These are phyloP conservation scores for Platanthera zijinensis DNA, from an alignment of 106 monocot species.

Conservation along the genomic window DNA sequence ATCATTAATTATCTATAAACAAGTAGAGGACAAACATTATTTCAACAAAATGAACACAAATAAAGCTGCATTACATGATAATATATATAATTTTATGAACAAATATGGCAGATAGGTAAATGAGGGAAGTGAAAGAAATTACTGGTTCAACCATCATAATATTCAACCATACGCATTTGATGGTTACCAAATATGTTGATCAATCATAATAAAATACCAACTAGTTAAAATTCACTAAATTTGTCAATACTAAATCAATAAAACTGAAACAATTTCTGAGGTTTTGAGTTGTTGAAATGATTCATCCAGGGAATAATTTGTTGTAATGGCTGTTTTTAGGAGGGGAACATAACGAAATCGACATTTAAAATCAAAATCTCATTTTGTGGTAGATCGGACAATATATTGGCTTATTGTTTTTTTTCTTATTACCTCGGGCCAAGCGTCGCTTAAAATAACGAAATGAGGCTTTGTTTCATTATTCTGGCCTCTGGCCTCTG, in stretches of 20 bases:
- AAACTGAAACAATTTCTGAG: background rate
- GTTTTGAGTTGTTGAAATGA: background rate
- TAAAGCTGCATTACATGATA: background rate
- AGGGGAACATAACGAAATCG: no score
- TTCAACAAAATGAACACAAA: background rate
- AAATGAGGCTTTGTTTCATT: no score
- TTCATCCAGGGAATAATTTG: background rate
- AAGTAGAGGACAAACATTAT: background rate
- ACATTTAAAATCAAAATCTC: no score
- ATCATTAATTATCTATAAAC: conserved; percentile 83
- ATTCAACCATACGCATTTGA: background rate
- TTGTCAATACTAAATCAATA: background rate
- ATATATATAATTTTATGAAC: background rate
- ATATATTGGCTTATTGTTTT: no score
- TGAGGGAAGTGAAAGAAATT: background rate
- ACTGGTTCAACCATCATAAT: background rate
- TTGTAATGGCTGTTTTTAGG: background rate
- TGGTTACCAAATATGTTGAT: background rate
- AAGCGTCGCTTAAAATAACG: no score
- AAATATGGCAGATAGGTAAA: background rate
- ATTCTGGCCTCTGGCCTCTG: no score
- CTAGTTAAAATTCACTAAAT: background rate
- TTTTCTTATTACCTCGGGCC: no score
- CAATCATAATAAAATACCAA: background rate
- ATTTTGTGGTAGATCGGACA: no score